Conservation (phyloP, 805 yeast genomes). For the Sungouiozyma ichnusensis region DNA sequence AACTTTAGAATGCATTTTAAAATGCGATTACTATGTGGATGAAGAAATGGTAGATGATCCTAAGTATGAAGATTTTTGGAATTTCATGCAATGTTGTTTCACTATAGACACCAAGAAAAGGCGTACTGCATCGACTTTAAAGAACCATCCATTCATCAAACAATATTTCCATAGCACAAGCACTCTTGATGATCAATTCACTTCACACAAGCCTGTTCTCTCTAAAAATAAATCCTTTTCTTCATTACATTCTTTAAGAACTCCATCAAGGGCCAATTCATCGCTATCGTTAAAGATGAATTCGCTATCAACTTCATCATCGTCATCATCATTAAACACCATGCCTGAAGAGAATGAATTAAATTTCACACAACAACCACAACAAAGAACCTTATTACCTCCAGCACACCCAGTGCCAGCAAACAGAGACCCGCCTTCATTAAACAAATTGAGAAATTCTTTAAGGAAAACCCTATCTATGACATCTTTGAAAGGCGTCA, state of each 20-base stretch:
- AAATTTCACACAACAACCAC: neutral
- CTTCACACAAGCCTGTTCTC: constrained; percentile 1
- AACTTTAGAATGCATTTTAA: constrained; percentile 51
- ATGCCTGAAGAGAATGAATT: neutral
- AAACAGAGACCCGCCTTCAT: neutral
- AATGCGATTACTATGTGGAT: constrained; percentile 49
- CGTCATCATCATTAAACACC: neutral
- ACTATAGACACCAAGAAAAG: constrained; percentile 36
- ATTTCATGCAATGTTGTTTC: constrained; percentile 48
- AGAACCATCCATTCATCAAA: constrained; percentile 35
- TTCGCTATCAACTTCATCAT: neutral
- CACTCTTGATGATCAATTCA: neutral
- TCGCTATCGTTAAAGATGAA: constrained; percentile 2
- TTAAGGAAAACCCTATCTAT: constrained; percentile 20
- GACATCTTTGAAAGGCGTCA: constrained; percentile 5
- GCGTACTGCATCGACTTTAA: constrained; percentile 35
- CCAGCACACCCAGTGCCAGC: neutral
- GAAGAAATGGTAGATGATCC: constrained; percentile 51
- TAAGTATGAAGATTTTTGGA: constrained; percentile 36
- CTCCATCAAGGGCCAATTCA: constrained; percentile 4
- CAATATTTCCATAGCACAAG: constrained; percentile 12
- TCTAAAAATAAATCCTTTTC: constrained; percentile 15
- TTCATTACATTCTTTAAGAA: constrained; percentile 8
- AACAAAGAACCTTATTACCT: neutral
- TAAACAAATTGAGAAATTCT: constrained; percentile 11